phyloP scores from a whole-genome alignment of 2,329 filamentous ascomycete species.

The Macrophomina phaseolina region DNA sequence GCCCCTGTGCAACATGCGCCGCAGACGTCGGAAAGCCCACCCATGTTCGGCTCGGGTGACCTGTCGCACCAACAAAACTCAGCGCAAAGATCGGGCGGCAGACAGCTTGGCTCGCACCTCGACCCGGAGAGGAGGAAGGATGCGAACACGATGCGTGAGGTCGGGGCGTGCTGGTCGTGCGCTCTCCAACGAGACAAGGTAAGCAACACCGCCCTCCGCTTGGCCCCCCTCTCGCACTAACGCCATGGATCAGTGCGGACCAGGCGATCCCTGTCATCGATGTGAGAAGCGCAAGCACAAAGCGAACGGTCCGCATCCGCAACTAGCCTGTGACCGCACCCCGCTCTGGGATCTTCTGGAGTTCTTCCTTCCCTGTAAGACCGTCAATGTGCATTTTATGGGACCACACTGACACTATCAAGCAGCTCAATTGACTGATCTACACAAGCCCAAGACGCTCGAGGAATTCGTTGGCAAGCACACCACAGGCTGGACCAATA shows the following conservation, averaged over 20 bases:
- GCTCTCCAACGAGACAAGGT: slow-evolving; percentile 55
- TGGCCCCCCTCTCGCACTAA: slow-evolving; percentile 27
- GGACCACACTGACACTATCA: slow-evolving; percentile 26
- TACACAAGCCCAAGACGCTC: slow-evolving; percentile 36
- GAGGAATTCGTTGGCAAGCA: slow-evolving; percentile 46
- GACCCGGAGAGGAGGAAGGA: slow-evolving; percentile 45
- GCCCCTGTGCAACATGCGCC: background rate
- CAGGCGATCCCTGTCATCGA: slow-evolving; percentile 46
- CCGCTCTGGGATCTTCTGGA: slow-evolving; percentile 52
- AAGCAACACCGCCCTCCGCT: slow-evolving; percentile 13
- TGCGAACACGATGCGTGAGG: slow-evolving; percentile 53
- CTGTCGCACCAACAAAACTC: background rate
- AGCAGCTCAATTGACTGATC: slow-evolving; percentile 27
- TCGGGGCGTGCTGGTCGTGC: slow-evolving; percentile 56
- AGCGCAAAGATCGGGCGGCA: slow-evolving; percentile 41
- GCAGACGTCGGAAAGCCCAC: slow-evolving; percentile 22
- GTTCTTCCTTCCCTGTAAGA: slow-evolving; percentile 50
- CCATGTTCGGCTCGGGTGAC: background rate
- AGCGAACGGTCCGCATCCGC: slow-evolving; percentile 46
- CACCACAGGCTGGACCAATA: slow-evolving; percentile 45
- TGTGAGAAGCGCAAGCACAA: slow-evolving; percentile 47
- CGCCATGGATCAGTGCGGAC: slow-evolving; percentile 40
- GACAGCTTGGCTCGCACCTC: slow-evolving; percentile 46
- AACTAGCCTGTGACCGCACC: slow-evolving; percentile 52
- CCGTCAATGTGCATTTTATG: background rate